Evolutionary conservation across 2,329 filamentous ascomycete genomes (phyloP), one percentile per base, ranked within the genome.

Genomic region (Cladosporium sphaerospermum): DNA sequence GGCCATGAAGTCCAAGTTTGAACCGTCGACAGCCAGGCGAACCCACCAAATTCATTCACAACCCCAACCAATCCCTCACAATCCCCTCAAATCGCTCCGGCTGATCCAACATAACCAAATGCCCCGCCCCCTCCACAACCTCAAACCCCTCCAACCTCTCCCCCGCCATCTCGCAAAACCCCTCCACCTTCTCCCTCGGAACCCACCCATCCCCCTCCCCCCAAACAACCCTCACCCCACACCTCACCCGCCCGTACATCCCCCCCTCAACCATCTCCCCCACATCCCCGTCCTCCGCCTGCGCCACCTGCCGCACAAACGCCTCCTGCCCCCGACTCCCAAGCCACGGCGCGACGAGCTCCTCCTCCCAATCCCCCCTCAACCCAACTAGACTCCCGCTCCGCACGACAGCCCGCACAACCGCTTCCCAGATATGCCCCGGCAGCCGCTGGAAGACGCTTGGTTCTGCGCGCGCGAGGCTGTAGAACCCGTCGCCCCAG

Each of bases 91-190:
- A 57, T 45, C 62, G 67, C 6, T 62, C 69, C 9, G 59, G 63
- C 52, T 75, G 72, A 56, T 77, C 74, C 57, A 70, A 64, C 70
- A 75, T 73, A 1, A 73, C 59, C 5, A 77, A 45, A 66, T 77
- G 75, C 0, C 74, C 75, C 9, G 74, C 74, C 11, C 65, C 59
- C 8, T 70, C 67, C 43, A 73, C 61, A 5, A 71, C 46, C 2
- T 71, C 64, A 34, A 69, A 61, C 14, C 70, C 66, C n/a, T 66
- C 60, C 8, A 33, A 33, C 32, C 41, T 47, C 36, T 63, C 63
- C 3, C 67, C 60, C 16, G 74, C 52, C 42, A 62, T 56, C 2
- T 62, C 57, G 19, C 49, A 60, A 57, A 73, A 54, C 33, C 58
- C 60, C 16, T 63, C 59, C 43, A 74, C 71, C 28, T 63, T 69